Evolutionary conservation across 495 filamentous ascomycete genomes (phyloP), one percentile per base, ranked within the genome.

Genomic region (Rhizodiscina lignyota): DNA sequence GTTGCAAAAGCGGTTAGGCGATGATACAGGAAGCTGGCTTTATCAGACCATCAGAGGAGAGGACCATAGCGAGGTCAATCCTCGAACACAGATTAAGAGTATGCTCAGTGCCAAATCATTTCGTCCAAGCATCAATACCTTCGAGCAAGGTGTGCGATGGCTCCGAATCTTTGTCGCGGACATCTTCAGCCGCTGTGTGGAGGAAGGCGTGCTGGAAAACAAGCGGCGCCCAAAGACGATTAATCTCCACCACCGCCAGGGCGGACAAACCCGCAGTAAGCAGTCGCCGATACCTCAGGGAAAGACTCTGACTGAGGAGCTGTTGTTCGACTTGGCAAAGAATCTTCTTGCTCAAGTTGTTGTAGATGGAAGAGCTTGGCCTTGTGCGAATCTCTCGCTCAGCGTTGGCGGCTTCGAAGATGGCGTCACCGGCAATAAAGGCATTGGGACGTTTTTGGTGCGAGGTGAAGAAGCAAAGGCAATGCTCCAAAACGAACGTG

Each of bases 91-190:
- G 47, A 92, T 94, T 52, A 94, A 96, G 50, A 86, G 79, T 16
- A 97, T 97, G 89, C 67, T 94, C n/a, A 92, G 83, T 1, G 86
- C 89, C 30, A 97, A 97, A 50, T 89, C 84, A 0, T 97, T 97
- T 44, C 69, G 84, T 4, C 89, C 89, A 1, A 74, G 64, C 40
- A 83, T 97, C 48, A 81, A 73, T 43, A 72, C 62, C 11, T 53
- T 68, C n/a, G 84, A 89, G 18, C 82, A 92, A 53, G 91, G 75
- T 2, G 63, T 70, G 4, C 78, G 74, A 46, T 97, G 89, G 89
- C 61, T 97, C 30, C 66, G 74, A 12, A 94, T 97, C 37, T 94
- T 97, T 54, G 77, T 74, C 11, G 83, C 85, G 1, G 89, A 97
- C 50, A 92, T 97, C 34, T 87, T 79, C 58, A 75, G 77, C 16